These are phyloP conservation scores for Pichia sp. DNA, from an alignment of 1,139 yeast genomes.

Conservation along the genomic window DNA sequence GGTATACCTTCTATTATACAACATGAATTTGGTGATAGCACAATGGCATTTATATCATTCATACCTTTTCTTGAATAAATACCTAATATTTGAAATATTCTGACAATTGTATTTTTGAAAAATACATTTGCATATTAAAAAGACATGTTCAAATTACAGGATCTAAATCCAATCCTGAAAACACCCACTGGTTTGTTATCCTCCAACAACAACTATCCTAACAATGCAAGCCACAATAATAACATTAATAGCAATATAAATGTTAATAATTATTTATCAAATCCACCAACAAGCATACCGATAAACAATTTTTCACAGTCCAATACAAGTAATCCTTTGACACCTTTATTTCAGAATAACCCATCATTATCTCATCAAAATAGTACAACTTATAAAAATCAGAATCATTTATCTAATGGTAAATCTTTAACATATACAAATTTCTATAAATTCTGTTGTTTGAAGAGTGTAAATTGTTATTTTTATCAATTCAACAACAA, in stretches of 20 bases:
- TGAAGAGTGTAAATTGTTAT: conserved; percentile 25
- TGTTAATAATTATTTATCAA: neutral
- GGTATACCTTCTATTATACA: too few relatives aligned
- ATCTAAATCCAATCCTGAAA: conserved; percentile 25
- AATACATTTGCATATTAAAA: neutral
- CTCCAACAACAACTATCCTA: neutral
- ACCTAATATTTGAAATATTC: neutral
- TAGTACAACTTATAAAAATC: neutral
- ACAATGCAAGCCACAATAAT: neutral
- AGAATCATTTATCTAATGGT: conserved; percentile 13
- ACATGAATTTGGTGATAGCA: neutral
- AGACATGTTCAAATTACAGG: conserved; percentile 23
- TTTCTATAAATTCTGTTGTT: conserved; percentile 24
- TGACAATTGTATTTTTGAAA: neutral
- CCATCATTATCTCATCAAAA: neutral
- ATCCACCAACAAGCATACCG: neutral
- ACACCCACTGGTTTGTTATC: conserved; percentile 13
- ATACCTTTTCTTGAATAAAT: too few relatives aligned
- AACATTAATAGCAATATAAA: neutral
- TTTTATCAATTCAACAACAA: conserved; percentile 25
- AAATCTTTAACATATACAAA: conserved; percentile 23
- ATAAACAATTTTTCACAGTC: neutral
- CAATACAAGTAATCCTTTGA: neutral
- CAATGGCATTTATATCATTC: too few relatives aligned
- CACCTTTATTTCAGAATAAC: conserved; percentile 1